Evolutionary conservation across 139 green algal species (phyloP).

Genomic region (Deuterostichococcus epilithicus): DNA sequence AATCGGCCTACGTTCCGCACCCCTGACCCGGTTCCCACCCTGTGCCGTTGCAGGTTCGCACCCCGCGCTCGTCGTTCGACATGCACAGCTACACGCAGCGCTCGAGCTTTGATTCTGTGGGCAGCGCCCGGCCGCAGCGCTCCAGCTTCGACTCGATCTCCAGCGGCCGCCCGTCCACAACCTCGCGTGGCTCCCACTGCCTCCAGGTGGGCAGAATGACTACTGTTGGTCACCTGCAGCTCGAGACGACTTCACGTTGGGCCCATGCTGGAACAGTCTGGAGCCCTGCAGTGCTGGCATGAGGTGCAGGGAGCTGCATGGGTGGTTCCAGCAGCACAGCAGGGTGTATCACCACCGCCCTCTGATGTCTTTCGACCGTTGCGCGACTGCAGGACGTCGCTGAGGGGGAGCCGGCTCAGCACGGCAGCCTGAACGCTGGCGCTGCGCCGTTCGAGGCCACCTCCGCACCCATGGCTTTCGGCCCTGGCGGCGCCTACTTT

Average conservation of each 20-base stretch:
- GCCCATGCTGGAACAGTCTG: too few relatives aligned
- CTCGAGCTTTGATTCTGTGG: background rate
- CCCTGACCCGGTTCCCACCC: too few relatives aligned
- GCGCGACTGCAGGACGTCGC: background rate
- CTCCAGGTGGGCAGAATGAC: too few relatives aligned
- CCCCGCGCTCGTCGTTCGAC: background rate
- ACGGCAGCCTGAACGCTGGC: background rate
- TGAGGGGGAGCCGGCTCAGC: background rate
- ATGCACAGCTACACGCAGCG: background rate
- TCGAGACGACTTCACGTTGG: too few relatives aligned
- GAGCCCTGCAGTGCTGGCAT: too few relatives aligned
- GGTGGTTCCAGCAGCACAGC: too few relatives aligned
- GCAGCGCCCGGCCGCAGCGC: background rate
- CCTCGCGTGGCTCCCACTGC: too few relatives aligned
- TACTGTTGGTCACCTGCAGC: too few relatives aligned
- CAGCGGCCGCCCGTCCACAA: background rate
- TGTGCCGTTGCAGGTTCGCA: background rate
- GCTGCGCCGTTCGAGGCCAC: background rate
- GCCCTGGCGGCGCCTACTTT: background rate
- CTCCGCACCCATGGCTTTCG: background rate
- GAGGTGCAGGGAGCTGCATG: too few relatives aligned
- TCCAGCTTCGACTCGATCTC: background rate
- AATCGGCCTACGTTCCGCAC: too few relatives aligned
- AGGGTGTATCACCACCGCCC: too few relatives aligned
- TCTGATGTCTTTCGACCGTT: too few relatives aligned